Base-by-base conservation (phyloP, 305 asterid species). In the Fraxinus sp. region DNA sequence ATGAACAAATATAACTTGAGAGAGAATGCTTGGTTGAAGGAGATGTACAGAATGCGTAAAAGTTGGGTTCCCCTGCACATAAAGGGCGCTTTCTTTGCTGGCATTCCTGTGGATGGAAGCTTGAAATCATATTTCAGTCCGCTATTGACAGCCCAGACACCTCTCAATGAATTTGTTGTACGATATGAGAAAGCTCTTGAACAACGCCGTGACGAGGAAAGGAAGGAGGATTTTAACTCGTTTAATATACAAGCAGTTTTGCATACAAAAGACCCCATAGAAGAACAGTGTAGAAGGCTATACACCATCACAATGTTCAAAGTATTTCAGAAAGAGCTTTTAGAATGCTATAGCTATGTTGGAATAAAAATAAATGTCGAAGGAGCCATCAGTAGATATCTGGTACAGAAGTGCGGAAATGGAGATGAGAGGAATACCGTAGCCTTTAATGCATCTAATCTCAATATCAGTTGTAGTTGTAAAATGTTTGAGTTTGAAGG, bases 401-500 rank as follows among this genome's bases (percentile, higher is more conserved):
- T 95, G 83, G 96, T 95, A 81, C 99, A 93, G 88, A 94, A 89
- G 84, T 93, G 97, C 68, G 97, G 93, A 3, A 91, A 85, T 20
- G 90, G 93, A 3, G 98, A 95, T 3, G 98, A 94, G 86, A 92
- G 97, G 86, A 91, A 91, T 52, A 96, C 98, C 0, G 97, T 96
- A 20, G 99, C 98, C 30, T 94, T 93, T 78, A 93, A 94, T 18
- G 91, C 97, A 0, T 91, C 98, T 7, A 96, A 90, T 80, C 88
- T 94, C 62, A 94, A 94, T 80, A 82, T 93, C 85, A 94, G 90
- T 66, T 96, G 99, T 85, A 96, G 97, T 86, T 96, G 99, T 74
- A 93, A 89, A 81, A 92, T 94, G 97, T 96, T 94, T 44, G 98
- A 94, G 91, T 96, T 92, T 74, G 98, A 94, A 90, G 99, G 99